Evolutionary conservation across 371 early-diverging fungal species (phyloP).

Genomic region (Mortierella sp.): DNA sequence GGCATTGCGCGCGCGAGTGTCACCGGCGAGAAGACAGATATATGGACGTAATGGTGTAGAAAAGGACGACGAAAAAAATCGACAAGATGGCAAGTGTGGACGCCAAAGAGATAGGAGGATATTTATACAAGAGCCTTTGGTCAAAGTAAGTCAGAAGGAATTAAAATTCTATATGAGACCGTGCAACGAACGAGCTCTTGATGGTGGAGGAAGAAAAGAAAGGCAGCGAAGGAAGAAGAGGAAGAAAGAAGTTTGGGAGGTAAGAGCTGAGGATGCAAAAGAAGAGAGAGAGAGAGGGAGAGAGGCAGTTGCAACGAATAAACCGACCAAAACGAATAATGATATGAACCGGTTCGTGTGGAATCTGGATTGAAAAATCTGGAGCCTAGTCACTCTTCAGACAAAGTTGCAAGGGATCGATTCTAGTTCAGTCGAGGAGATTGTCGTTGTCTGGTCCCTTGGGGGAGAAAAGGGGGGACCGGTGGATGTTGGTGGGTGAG

Average conservation of each 20-base stretch:
- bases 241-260: background rate
- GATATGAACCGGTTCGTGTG: constrained; percentile 49
- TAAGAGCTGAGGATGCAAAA: background rate
- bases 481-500: too few species aligned
- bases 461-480: too few species aligned
- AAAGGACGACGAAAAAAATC: background rate
- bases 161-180: constrained; percentile 55
- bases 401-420: constrained; percentile 15
- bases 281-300: background rate
- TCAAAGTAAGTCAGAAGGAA: constrained; percentile 45
- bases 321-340: constrained; percentile 18
- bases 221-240: background rate
- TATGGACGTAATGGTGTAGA: background rate
- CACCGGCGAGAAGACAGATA: background rate
- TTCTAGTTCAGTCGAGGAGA: constrained; percentile 6
- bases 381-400: background rate
- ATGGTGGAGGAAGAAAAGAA: background rate
- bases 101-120: too few species aligned
- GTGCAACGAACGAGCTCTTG: constrained; percentile 12
- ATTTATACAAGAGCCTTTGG: too few species aligned
- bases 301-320: constrained; percentile 24
- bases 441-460: too few species aligned
- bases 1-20: constrained; percentile 28
- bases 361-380: constrained; percentile 15
- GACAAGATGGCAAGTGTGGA: background rate